Evolutionary conservation across 2,329 filamentous ascomycete species (phyloP).

Genomic region (Trichophyton simii): DNA sequence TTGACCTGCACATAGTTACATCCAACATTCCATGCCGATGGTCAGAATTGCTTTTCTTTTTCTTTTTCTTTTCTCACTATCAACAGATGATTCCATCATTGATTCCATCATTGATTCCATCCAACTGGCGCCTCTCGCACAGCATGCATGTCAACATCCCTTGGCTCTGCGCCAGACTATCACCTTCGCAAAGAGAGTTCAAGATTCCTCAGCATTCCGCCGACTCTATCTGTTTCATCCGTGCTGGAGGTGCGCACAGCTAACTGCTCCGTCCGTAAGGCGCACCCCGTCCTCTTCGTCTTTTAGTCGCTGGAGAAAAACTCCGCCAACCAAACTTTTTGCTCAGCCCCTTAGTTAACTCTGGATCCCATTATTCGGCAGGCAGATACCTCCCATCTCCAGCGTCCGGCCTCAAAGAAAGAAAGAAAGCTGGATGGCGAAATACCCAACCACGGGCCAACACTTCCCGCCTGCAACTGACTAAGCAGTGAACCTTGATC

Average conservation of each 20-base stretch:
- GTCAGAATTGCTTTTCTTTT: neutral
- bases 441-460: neutral
- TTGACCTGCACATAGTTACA: neutral
- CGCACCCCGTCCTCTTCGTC: too few species aligned
- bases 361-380: too few species aligned
- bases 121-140: neutral
- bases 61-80: neutral
- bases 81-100: neutral
- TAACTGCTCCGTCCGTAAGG: too few species aligned
- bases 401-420: neutral
- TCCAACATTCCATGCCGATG: neutral
- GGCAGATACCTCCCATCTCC: neutral
- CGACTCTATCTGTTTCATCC: neutral
- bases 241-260: too few species aligned
- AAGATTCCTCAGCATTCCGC: conserved; percentile 2
- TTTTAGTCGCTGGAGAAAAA: too few species aligned
- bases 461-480: neutral
- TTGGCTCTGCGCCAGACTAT: neutral
- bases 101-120: neutral
- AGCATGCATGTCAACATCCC: neutral
- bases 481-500: conserved; percentile 5
- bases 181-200: neutral
- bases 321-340: neutral
- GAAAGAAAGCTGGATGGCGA: neutral
- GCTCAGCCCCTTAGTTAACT: too few species aligned